phyloP scores from a whole-genome alignment of 768 basidiomycete genomes.

The Tylopilus felleus region DNA sequence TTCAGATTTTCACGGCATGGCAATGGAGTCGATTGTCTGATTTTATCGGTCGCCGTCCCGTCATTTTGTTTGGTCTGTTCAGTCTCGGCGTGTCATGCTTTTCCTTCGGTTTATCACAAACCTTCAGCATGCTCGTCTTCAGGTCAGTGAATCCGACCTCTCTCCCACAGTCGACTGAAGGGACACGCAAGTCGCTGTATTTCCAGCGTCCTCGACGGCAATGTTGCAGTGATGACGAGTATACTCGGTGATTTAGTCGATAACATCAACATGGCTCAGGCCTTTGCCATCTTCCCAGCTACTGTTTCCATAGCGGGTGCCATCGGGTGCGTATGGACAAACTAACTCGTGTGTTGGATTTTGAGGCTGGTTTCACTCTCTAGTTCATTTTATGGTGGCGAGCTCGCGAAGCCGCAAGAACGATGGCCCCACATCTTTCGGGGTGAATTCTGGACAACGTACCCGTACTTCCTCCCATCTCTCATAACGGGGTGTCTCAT shows the following conservation, averaged over 20 bases:
- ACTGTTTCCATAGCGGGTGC: not conserved
- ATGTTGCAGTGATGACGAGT: conserved; percentile 38
- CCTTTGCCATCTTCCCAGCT: not conserved
- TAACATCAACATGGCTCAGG: not conserved
- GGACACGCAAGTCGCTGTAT: conserved; percentile 30
- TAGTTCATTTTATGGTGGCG: too few relatives aligned
- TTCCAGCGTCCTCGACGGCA: conserved; percentile 38
- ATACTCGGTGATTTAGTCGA: not conserved
- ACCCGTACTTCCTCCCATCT: too few relatives aligned
- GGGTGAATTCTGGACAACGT: too few relatives aligned
- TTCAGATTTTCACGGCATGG: conserved; percentile 55
- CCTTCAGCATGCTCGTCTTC: conserved; percentile 50
- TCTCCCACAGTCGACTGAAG: conserved; percentile 2
- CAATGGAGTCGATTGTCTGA: conserved; percentile 67
- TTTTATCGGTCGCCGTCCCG: conserved; percentile 56
- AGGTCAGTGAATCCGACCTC: conserved; percentile 36
- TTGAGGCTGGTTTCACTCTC: too few relatives aligned
- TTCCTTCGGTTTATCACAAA: conserved; percentile 58
- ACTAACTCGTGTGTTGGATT: not conserved
- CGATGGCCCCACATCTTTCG: too few relatives aligned
- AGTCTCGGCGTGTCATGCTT: conserved; percentile 52
- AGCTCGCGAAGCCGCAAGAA: too few relatives aligned
- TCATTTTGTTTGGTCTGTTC: conserved; percentile 53
- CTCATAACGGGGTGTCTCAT: too few relatives aligned
- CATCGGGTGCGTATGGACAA: not conserved